Percentiles rank a stretch among this genome's conserved stretches.
Evolutionary conservation across 2,329 filamentous ascomycete species (phyloP).

Genomic region (Talaromyces sp.): DNA sequence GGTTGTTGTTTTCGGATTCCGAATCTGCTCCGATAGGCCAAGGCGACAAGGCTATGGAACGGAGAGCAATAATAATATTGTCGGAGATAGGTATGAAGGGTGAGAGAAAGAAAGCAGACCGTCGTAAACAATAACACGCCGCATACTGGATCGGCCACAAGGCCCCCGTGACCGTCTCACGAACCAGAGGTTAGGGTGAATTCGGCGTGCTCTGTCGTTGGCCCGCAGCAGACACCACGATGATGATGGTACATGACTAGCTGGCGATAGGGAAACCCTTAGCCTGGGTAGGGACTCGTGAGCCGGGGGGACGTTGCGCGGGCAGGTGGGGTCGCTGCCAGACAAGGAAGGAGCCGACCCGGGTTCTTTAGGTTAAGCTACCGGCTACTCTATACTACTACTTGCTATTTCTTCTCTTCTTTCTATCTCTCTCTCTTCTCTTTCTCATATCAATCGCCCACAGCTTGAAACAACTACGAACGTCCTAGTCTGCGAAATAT

Average conservation of each 20-base stretch:
- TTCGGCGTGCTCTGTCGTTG: neutral
- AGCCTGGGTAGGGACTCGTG: no score
- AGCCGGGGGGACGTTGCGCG: neutral
- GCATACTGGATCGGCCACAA: neutral
- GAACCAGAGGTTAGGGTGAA: neutral
- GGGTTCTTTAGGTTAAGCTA: neutral
- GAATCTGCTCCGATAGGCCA: neutral
- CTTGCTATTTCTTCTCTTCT: neutral
- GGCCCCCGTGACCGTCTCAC: neutral
- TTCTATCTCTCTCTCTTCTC: neutral
- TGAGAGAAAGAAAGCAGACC: neutral
- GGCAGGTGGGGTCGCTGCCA: neutral
- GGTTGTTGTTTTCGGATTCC: no score
- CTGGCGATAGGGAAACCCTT: neutral
- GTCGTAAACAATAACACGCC: neutral
- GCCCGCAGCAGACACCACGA: neutral
- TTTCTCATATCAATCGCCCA: neutral
- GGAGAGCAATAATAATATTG: neutral
- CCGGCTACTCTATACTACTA: neutral
- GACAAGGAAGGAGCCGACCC: neutral
- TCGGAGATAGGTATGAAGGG: neutral
- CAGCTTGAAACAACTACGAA: neutral
- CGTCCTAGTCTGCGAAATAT: neutral
- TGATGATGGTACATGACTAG: neutral
- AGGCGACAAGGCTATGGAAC: neutral